Evolutionary conservation across 352 stramenopile genomes (phyloP).

Genomic region (Globisporangium abappressorium): DNA sequence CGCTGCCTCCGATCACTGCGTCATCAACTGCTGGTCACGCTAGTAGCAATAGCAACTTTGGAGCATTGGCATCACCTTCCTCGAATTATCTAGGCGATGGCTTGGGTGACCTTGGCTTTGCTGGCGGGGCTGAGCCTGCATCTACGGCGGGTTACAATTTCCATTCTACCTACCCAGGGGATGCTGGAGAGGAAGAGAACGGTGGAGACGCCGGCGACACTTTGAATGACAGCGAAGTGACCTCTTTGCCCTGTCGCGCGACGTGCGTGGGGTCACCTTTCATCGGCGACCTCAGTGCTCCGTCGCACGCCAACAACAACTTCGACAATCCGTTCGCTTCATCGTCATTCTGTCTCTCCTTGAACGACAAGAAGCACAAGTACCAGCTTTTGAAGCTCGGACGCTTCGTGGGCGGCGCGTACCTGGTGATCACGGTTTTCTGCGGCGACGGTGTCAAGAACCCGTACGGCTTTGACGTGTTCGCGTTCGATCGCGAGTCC

Average conservation of each 20-base stretch:
- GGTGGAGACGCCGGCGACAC: background rate
- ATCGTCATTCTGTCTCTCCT: background rate
- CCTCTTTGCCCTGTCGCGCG: conserved; percentile 10
- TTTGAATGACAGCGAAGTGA: conserved; percentile 5
- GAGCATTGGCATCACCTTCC: conserved; percentile 4
- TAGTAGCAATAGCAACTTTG: conserved; percentile 1
- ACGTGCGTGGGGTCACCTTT: conserved; percentile 23
- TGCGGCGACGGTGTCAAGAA: conserved; percentile 62
- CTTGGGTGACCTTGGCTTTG: background rate
- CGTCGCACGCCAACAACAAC: background rate
- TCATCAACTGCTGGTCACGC: conserved; percentile 11
- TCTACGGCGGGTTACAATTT: background rate
- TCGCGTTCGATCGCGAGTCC: conserved; percentile 45
- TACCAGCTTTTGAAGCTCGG: conserved; percentile 68
- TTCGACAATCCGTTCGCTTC: background rate
- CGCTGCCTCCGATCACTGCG: conserved; percentile 51
- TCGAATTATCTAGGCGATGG: background rate
- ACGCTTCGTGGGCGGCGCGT: conserved; percentile 59
- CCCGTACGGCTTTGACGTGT: conserved; percentile 69
- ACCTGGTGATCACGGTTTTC: conserved; percentile 67
- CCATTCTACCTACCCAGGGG: background rate
- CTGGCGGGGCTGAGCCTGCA: background rate
- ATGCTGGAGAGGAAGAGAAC: background rate
- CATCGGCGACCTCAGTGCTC: conserved; percentile 32
- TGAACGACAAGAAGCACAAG: conserved; percentile 24